Percentiles rank a stretch among this genome's conserved stretches.
These are phyloP conservation scores for Xylaria castorea DNA, from an alignment of 495 filamentous ascomycete genomes.

Conservation along the genomic window DNA sequence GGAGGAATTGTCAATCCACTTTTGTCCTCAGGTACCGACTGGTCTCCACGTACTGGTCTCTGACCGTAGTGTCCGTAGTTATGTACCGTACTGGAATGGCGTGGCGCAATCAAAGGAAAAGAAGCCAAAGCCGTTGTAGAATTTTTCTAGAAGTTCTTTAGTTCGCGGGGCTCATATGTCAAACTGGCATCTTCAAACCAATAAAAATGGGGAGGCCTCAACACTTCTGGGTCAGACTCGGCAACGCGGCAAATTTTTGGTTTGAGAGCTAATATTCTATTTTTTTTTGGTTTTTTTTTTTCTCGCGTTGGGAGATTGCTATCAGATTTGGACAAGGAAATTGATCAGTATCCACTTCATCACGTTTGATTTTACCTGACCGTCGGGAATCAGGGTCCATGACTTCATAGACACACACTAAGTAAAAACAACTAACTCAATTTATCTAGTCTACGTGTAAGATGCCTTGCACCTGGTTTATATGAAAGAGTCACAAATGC, in stretches of 20 bases:
- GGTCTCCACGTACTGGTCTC: conserved; percentile 4
- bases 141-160: conserved; percentile 26
- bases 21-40: background rate
- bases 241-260: conserved; percentile 8
- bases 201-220: conserved; percentile 4
- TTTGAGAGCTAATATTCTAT: conserved; percentile 19
- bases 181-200: background rate
- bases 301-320: conserved; percentile 24
- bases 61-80: background rate
- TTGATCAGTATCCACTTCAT: conserved; percentile 19
- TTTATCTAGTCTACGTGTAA: background rate
- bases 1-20: background rate
- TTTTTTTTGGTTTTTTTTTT: background rate
- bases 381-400: conserved; percentile 28
- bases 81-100: background rate
- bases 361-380: conserved; percentile 13
- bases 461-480: background rate
- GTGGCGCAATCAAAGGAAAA: conserved; percentile 4
- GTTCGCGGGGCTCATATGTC: background rate
- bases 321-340: conserved; percentile 18
- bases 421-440: background rate
- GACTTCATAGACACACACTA: conserved; percentile 19
- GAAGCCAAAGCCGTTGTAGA: conserved; percentile 12
- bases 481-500: conserved; percentile 25
- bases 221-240: conserved; percentile 1